Percentiles rank a stretch among this genome's conserved stretches.
phyloP scores from a whole-genome alignment of 2,329 filamentous ascomycete species.

The Paracoccidioides lutzii region DNA sequence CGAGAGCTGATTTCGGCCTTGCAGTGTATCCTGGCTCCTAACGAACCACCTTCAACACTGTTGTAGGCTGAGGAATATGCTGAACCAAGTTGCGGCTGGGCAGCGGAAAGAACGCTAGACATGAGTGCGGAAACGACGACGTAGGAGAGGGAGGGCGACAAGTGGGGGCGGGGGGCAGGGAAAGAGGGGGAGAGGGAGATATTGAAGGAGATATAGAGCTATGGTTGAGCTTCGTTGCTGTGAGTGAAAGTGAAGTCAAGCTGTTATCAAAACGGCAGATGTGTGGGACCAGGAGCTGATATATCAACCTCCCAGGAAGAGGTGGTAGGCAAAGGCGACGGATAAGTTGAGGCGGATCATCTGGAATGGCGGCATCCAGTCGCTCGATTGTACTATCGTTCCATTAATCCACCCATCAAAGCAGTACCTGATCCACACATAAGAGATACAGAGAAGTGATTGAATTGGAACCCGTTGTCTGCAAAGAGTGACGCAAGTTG shows the following conservation, averaged over 20 bases:
- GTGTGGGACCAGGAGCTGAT: background rate
- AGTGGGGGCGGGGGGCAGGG: background rate
- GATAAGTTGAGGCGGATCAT: background rate
- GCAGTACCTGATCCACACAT: background rate
- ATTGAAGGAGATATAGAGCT: background rate
- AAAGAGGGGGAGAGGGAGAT: background rate
- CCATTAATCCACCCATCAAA: background rate
- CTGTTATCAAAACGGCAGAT: background rate
- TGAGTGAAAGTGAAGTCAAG: background rate
- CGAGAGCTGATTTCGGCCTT: slow-evolving; percentile 1
- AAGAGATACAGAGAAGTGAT: background rate
- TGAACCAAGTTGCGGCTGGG: background rate
- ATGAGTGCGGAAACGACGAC: background rate
- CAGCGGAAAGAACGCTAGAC: slow-evolving; percentile 2
- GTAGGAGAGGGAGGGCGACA: background rate
- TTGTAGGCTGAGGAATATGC: background rate
- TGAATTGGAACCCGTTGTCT: background rate
- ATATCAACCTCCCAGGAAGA: background rate
- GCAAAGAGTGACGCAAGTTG: slow-evolving; percentile 1
- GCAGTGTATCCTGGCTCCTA: slow-evolving; percentile 6
- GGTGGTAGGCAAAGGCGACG: background rate
- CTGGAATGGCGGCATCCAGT: background rate
- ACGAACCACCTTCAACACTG: background rate
- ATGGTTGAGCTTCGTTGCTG: too few relatives aligned
- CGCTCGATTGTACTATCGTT: background rate